Percentiles rank a stretch among this genome's conserved stretches.
phyloP scores from a whole-genome alignment of 1,139 yeast genomes.

The Candida sp. region DNA sequence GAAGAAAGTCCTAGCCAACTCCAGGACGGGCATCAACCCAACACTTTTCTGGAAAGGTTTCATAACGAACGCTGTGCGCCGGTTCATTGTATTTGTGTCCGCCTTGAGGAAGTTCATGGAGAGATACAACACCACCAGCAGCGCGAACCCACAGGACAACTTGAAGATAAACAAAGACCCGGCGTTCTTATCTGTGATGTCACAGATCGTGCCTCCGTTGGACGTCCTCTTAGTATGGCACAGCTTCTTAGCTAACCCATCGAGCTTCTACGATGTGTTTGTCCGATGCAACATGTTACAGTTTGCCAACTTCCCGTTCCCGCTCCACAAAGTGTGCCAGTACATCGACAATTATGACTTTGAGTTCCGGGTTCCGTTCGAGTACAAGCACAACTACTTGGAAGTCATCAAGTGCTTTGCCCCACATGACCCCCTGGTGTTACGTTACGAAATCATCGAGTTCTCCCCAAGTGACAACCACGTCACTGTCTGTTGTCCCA shows the following conservation, averaged over 20 bases:
- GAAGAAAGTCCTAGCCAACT: slow-evolving; percentile 12
- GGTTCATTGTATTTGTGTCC: slow-evolving; percentile 31
- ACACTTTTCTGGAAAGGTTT: slow-evolving; percentile 32
- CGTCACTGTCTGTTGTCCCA: slow-evolving; percentile 20
- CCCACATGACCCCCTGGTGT: slow-evolving; percentile 8
- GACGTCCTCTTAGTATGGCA: slow-evolving; percentile 48
- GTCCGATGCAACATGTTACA: slow-evolving; percentile 24
- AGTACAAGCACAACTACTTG: neutral
- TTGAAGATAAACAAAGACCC: neutral
- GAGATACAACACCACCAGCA: neutral
- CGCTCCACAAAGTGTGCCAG: slow-evolving; percentile 23
- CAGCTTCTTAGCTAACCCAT: slow-evolving; percentile 20
- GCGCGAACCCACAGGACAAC: neutral
- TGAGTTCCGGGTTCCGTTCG: slow-evolving; percentile 19
- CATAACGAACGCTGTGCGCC: slow-evolving; percentile 29
- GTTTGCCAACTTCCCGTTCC: slow-evolving; percentile 29
- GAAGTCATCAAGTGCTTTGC: slow-evolving; percentile 3
- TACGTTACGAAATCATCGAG: slow-evolving; percentile 1
- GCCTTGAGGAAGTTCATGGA: slow-evolving; percentile 15
- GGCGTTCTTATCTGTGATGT: neutral
- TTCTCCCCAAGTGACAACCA: neutral
- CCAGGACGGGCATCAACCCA: slow-evolving; percentile 5
- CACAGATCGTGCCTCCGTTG: slow-evolving; percentile 27
- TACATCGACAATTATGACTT: slow-evolving; percentile 25
- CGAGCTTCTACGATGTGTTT: slow-evolving; percentile 30